These are phyloP conservation scores for Pyrus bretschneideri DNA, from an alignment of 306 rosid species.

Conservation along the genomic window DNA sequence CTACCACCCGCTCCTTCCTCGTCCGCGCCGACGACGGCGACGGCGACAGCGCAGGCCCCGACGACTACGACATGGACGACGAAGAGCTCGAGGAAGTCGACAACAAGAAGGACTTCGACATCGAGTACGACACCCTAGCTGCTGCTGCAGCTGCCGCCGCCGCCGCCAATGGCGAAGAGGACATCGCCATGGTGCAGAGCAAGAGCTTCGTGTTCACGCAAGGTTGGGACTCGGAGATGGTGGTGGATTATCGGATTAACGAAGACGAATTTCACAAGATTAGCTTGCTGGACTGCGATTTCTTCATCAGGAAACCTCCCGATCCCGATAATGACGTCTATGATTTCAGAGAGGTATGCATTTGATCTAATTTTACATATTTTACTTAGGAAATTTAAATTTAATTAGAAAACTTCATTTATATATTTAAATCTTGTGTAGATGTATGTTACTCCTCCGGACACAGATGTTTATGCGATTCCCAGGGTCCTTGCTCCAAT, in stretches of 20 bases:
- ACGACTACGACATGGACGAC: conserved; percentile 81
- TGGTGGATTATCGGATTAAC: conserved; percentile 77
- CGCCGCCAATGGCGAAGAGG: conserved; percentile 26
- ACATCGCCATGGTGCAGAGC: conserved; percentile 55
- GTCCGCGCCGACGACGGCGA: conserved; percentile 67
- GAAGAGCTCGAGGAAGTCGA: conserved; percentile 82
- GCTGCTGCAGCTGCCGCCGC: conserved; percentile 14
- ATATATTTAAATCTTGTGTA: conserved; percentile 14
- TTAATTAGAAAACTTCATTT: background rate
- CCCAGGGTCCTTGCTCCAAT: conserved; percentile 90
- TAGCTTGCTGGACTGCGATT: conserved; percentile 67
- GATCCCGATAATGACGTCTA: conserved; percentile 82
- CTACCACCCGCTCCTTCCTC: conserved; percentile 35
- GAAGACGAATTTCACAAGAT: conserved; percentile 92
- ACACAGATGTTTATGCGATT: conserved; percentile 83
- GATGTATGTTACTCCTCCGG: conserved; percentile 99
- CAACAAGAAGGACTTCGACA: conserved; percentile 88
- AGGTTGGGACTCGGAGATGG: conserved; percentile 77
- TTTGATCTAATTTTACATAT: background rate
- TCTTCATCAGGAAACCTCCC: conserved; percentile 82
- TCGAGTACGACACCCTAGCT: conserved; percentile 64
- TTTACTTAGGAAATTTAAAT: background rate
- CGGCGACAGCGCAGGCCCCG: conserved; percentile 49
- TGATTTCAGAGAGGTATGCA: conserved; percentile 80
- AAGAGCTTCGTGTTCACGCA: conserved; percentile 61